Evolutionary conservation across 306 rosid species (phyloP).

Genomic region (Lathyrus sativus): DNA sequence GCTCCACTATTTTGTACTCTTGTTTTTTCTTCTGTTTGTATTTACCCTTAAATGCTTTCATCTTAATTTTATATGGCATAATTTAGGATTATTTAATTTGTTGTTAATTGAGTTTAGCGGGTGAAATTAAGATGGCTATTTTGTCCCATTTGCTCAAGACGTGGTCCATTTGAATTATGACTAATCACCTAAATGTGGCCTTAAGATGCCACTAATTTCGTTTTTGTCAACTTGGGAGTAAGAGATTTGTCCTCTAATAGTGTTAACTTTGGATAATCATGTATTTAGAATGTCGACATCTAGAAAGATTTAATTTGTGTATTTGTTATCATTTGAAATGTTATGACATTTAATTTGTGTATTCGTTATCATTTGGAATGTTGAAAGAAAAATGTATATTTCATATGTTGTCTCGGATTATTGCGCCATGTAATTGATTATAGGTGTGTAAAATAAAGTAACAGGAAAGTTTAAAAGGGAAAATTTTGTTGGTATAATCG

Average conservation of each 20-base stretch:
- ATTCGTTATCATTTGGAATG: background rate
- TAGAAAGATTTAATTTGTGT: background rate
- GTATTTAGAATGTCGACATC: no score
- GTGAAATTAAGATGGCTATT: constrained; percentile 41
- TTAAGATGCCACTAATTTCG: constrained; percentile 47
- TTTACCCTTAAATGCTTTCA: constrained; percentile 36
- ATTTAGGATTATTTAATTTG: constrained; percentile 44
- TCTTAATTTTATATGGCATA: background rate
- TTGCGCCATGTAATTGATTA: no score
- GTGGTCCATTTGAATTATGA: constrained; percentile 50
- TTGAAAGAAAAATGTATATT: no score
- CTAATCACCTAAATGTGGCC: constrained; percentile 48
- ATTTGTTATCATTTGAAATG: background rate
- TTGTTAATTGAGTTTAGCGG: constrained; percentile 38
- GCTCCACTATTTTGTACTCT: constrained; percentile 46
- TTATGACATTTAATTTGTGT: background rate
- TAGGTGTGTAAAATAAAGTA: no score
- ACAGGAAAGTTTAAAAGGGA: no score
- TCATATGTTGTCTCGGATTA: no score
- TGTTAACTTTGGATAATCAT: constrained; percentile 17
- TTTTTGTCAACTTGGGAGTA: constrained; percentile 39
- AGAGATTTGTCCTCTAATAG: constrained; percentile 46
- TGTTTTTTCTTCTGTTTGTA: constrained; percentile 57
- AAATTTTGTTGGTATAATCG: no score
- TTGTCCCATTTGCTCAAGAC: constrained; percentile 45